Evolutionary conservation across 2,329 filamentous ascomycete genomes (phyloP).

Genomic region (Phialophora expanda): DNA sequence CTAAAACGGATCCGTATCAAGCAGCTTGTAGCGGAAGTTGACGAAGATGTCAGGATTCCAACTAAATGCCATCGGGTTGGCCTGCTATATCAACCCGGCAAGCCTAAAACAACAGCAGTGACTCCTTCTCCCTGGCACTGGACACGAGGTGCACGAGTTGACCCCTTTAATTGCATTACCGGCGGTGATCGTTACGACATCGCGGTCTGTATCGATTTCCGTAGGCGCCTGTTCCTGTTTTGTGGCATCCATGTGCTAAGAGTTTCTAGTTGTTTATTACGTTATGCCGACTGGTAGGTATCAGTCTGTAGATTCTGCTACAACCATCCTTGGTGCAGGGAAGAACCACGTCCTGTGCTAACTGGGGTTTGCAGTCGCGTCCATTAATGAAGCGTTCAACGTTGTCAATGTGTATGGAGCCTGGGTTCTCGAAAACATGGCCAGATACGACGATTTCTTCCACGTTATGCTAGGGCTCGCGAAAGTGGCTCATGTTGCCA

Average conservation of each 20-base stretch:
- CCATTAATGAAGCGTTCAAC: constrained; percentile 13
- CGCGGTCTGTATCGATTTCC: constrained; percentile 5
- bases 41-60: neutral
- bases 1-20: neutral
- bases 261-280: constrained; percentile 6
- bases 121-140: constrained; percentile 2
- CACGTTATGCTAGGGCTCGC: constrained; percentile 11
- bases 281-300: constrained; percentile 9
- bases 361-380: constrained; percentile 1
- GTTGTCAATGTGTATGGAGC: constrained; percentile 4
- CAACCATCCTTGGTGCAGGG: too few relatives aligned
- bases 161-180: constrained; percentile 8
- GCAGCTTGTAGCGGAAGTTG: neutral
- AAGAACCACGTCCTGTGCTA: neutral
- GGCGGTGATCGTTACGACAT: neutral
- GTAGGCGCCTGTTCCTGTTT: neutral
- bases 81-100: neutral
- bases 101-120: neutral
- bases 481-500: constrained; percentile 10
- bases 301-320: neutral
- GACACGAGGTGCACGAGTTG: constrained; percentile 7
- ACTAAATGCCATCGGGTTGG: neutral
- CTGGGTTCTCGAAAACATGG: constrained; percentile 10
- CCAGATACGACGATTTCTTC: constrained; percentile 12
- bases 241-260: neutral